Percentiles rank a stretch among this genome's conserved stretches.
Conservation (phyloP, 768 basidiomycete genomes). For the Epithele typhae region DNA sequence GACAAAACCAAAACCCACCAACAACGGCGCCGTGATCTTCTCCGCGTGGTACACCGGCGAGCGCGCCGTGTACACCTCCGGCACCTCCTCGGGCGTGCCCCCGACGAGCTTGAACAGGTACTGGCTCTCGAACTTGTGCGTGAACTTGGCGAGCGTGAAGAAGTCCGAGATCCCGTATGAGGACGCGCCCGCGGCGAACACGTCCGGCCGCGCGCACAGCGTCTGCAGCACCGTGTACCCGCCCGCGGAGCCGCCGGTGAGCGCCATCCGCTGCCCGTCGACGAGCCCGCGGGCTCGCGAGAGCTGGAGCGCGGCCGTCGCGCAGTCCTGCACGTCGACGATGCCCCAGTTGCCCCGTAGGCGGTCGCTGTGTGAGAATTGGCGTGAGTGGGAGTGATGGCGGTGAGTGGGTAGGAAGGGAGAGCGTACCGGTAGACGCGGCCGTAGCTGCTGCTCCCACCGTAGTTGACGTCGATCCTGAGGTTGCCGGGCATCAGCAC, state of each 20-base stretch:
- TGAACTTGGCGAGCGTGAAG: conserved; percentile 47
- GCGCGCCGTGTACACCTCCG: conserved; percentile 52
- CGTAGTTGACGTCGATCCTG: conserved; percentile 74
- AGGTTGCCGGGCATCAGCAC: background rate
- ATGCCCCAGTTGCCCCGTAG: conserved; percentile 70
- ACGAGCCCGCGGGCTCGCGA: conserved; percentile 46
- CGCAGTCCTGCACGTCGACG: conserved; percentile 66
- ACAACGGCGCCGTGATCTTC: conserved; percentile 56
- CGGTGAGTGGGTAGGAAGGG: background rate
- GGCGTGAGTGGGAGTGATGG: background rate
- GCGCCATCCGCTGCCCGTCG: conserved; percentile 58
- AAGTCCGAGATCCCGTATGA: conserved; percentile 71
- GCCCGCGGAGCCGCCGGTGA: conserved; percentile 72
- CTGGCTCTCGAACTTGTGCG: conserved; percentile 68
- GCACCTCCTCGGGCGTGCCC: conserved; percentile 46
- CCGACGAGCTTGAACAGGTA: conserved; percentile 65
- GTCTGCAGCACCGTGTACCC: conserved; percentile 63
- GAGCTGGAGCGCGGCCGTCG: conserved; percentile 48
- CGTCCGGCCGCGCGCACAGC: conserved; percentile 37
- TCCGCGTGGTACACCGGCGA: conserved; percentile 62
- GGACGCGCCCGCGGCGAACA: conserved; percentile 61
- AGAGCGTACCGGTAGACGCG: conserved; percentile 49
- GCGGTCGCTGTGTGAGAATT: conserved; percentile 46
- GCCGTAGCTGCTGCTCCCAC: conserved; percentile 74
- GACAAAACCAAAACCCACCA: conserved; percentile 40